phyloP scores from a whole-genome alignment of 2,329 filamentous ascomycete species.

The Phialophora verrucosa region DNA sequence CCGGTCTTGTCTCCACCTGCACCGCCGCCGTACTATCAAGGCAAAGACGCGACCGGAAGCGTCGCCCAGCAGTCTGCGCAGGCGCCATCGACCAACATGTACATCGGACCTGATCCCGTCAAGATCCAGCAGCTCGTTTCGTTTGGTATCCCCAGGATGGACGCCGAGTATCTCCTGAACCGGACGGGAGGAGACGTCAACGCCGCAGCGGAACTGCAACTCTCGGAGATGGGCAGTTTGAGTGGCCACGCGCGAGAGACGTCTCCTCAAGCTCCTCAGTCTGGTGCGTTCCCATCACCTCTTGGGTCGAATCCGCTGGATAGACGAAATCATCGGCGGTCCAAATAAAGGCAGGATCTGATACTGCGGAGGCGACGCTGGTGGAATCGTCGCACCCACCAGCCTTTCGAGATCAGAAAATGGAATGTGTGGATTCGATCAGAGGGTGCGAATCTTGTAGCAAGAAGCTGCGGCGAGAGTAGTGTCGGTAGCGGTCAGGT shows the following conservation, averaged over 20 bases:
- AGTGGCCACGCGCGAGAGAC: neutral
- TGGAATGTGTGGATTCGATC: neutral
- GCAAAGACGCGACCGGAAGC: neutral
- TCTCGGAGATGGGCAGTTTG: conserved; percentile 8
- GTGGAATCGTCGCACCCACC: no score
- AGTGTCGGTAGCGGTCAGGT: neutral
- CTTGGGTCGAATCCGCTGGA: neutral
- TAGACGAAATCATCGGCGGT: neutral
- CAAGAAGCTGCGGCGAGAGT: neutral
- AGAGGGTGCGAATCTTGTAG: neutral
- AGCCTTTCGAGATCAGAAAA: neutral
- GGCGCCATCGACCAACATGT: neutral
- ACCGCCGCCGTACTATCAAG: conserved; percentile 6
- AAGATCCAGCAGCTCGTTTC: conserved; percentile 14
- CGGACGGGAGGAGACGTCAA: conserved; percentile 19
- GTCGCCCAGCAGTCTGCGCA: neutral
- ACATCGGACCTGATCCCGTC: neutral
- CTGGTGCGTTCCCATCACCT: neutral
- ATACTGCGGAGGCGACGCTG: neutral
- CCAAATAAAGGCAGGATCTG: neutral
- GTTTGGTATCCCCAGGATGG: conserved; percentile 4
- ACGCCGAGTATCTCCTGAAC: conserved; percentile 12
- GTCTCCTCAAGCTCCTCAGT: neutral
- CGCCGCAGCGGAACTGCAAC: conserved; percentile 7
- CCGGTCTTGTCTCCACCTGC: conserved; percentile 9